Evolutionary conservation across 495 filamentous ascomycete species (phyloP).

Genomic region (Penicillium subrubescens): DNA sequence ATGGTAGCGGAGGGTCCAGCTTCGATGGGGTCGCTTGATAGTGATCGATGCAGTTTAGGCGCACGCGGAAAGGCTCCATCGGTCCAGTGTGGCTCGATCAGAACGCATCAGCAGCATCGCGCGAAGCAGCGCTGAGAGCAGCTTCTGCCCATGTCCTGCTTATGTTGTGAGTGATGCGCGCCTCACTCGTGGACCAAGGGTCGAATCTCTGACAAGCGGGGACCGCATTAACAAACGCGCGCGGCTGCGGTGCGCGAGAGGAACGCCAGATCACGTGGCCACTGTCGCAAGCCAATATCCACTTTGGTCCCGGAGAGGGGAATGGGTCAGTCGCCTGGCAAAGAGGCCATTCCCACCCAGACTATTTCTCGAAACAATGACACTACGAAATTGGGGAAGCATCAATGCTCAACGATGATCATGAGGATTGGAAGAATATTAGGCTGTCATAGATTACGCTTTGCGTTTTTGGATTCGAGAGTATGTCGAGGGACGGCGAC

Average conservation of each 20-base stretch:
- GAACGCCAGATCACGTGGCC: slow-evolving; percentile 44
- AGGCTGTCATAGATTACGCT: too few relatives aligned
- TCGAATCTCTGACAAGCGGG: too few relatives aligned
- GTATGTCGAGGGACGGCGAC: too few relatives aligned
- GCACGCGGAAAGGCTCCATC: slow-evolving; percentile 78
- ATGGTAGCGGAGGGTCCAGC: slow-evolving; percentile 78
- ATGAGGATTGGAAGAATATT: too few relatives aligned
- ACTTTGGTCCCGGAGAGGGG: too few relatives aligned
- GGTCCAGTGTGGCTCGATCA: slow-evolving; percentile 20
- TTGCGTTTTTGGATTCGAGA: too few relatives aligned
- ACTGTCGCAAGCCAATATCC: too few relatives aligned
- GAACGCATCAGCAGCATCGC: slow-evolving; percentile 34
- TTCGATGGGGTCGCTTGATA: slow-evolving; percentile 78
- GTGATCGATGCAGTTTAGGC: slow-evolving; percentile 92
- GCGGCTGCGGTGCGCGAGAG: slow-evolving; percentile 16
- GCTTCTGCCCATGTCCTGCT: not conserved
- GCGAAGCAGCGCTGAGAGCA: slow-evolving; percentile 5
- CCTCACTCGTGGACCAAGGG: slow-evolving; percentile 2
- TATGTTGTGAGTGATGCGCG: slow-evolving; percentile 5
- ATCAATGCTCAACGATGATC: too few relatives aligned
- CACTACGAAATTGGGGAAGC: too few relatives aligned
- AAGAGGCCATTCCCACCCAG: too few relatives aligned
- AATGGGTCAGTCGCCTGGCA: too few relatives aligned
- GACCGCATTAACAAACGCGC: slow-evolving; percentile 5
- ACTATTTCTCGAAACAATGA: too few relatives aligned